Evolutionary conservation across 1,139 yeast genomes (phyloP).

Genomic region (Blastobotrys capitulatus): DNA sequence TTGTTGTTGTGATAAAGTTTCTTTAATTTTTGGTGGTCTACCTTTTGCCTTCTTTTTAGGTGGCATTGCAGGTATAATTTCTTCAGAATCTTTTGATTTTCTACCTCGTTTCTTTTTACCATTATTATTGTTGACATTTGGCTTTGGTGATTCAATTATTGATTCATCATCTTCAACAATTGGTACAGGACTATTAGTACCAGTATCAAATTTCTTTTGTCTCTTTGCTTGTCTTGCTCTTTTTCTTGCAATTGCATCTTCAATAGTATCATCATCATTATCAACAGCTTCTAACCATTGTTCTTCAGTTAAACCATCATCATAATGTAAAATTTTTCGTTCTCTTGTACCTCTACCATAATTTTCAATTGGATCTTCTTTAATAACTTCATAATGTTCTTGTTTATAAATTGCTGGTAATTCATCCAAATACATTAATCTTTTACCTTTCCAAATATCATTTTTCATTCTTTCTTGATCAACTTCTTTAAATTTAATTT

Average conservation of each 20-base stretch:
- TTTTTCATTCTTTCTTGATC: constrained; percentile 59
- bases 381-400: constrained; percentile 40
- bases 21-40: constrained; percentile 36
- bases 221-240: constrained; percentile 38
- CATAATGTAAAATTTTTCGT: constrained; percentile 74
- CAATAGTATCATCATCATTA: constrained; percentile 61
- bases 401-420: constrained; percentile 75
- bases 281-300: constrained; percentile 81
- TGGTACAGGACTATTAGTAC: constrained; percentile 4
- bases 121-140: too few species aligned
- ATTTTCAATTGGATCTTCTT: constrained; percentile 42
- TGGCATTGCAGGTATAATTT: constrained; percentile 15
- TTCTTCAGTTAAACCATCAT: constrained; percentile 91
- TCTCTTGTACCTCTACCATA: constrained; percentile 71
- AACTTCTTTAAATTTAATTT: constrained; percentile 54
- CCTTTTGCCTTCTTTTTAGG: constrained; percentile 33
- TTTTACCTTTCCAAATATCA: constrained; percentile 35
- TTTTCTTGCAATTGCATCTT: constrained; percentile 63
- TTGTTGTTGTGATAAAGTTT: constrained; percentile 37
- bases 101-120: constrained; percentile 4
- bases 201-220: constrained; percentile 3
- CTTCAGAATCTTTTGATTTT: not conserved
- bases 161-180: constrained; percentile 15
- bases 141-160: not conserved
- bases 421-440: constrained; percentile 66